These are phyloP conservation scores for Volvox africanus DNA, from an alignment of 139 green algal genomes.

Conservation along the genomic window DNA sequence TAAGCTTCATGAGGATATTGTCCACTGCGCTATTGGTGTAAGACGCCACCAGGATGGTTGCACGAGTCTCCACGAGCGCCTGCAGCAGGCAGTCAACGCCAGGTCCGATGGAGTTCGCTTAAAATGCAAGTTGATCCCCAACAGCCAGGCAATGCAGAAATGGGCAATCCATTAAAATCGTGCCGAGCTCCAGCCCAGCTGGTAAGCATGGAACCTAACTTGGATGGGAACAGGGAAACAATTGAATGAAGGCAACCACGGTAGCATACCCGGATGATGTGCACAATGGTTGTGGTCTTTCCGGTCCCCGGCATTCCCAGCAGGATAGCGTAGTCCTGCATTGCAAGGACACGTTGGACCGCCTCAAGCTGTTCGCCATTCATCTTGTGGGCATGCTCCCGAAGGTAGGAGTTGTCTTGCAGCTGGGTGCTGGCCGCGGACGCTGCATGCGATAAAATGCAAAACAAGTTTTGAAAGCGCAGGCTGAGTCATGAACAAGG, in stretches of 20 bases:
- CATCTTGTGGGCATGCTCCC: constrained; percentile 37
- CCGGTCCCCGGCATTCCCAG: constrained; percentile 91
- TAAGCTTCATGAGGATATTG: constrained; percentile 94
- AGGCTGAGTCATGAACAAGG: neutral
- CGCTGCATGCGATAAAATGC: too few relatives aligned
- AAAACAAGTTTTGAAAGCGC: neutral
- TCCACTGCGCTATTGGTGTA: constrained; percentile 99
- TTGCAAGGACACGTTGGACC: constrained; percentile 70
- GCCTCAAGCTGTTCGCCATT: constrained; percentile 82
- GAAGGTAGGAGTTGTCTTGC: constrained; percentile 47
- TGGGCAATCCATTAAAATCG: too few relatives aligned
- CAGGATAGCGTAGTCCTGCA: constrained; percentile 87
- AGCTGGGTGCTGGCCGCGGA: constrained; percentile 4
- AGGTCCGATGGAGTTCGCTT: too few relatives aligned
- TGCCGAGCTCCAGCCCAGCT: too few relatives aligned
- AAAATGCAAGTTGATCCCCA: too few relatives aligned
- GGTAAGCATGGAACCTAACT: too few relatives aligned
- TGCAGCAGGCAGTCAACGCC: constrained; percentile 23
- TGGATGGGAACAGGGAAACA: too few relatives aligned
- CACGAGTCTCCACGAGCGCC: constrained; percentile 68
- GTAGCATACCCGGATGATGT: constrained; percentile 39
- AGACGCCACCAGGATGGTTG: constrained; percentile 87
- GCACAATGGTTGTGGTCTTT: constrained; percentile 84
- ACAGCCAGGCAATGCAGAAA: too few relatives aligned
- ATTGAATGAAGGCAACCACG: too few relatives aligned